These are phyloP conservation scores for Phytopythium montanum DNA, from an alignment of 352 stramenopile species.

Conservation along the genomic window DNA sequence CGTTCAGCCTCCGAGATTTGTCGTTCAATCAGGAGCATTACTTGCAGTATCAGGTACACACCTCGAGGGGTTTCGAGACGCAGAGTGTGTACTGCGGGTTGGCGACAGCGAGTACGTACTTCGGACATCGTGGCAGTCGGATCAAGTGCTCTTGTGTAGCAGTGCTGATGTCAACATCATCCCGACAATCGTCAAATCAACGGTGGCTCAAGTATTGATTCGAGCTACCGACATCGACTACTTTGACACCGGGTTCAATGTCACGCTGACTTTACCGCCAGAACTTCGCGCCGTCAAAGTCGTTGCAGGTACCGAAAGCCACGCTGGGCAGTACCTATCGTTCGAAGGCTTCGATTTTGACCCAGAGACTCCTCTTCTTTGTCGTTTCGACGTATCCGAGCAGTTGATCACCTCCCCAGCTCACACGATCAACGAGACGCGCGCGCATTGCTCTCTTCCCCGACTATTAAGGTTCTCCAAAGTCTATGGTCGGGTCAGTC, in stretches of 20 bases:
- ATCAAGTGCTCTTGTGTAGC: conserved; percentile 20
- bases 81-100: conserved; percentile 30
- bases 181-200: not conserved
- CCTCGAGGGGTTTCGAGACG: conserved; percentile 14
- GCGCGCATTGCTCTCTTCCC: conserved; percentile 24
- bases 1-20: conserved; percentile 15
- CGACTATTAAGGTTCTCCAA: not conserved
- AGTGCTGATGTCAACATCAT: not conserved
- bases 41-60: conserved; percentile 22
- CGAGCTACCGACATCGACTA: conserved; percentile 11
- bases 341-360: conserved; percentile 46
- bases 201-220: conserved; percentile 23
- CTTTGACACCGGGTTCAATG: conserved; percentile 31
- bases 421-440: conserved; percentile 30
- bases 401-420: conserved; percentile 12
- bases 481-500: not conserved
- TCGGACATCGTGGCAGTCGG: conserved; percentile 17
- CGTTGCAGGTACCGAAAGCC: not conserved
- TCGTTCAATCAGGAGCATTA: conserved; percentile 10
- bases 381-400: conserved; percentile 20
- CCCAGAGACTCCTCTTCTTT: conserved; percentile 20
- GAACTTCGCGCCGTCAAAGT: conserved; percentile 17
- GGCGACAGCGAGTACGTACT: conserved; percentile 6
- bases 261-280: conserved; percentile 25
- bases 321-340: conserved; percentile 8